phyloP scores from a whole-genome alignment of 148 eudicot species.

The Vaccinium macrocarpon region DNA sequence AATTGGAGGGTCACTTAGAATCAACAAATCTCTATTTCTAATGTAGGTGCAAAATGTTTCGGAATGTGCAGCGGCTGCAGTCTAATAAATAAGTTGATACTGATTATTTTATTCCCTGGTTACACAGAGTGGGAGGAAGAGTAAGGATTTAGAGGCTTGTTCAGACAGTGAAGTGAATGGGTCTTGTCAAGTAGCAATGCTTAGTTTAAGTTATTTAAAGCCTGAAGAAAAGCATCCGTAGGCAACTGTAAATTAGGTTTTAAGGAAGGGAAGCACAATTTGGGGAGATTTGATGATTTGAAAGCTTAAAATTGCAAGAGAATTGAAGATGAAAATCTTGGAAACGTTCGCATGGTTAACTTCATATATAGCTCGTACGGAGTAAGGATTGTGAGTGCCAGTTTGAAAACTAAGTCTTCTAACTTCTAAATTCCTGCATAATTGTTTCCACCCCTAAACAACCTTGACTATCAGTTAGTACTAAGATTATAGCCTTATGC shows the following conservation, averaged over 20 bases:
- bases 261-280: not conserved
- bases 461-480: not conserved
- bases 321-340: not conserved
- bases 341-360: not conserved
- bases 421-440: not conserved
- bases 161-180: not conserved
- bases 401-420: not conserved
- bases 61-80: not conserved
- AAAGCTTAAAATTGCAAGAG: not conserved
- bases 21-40: not conserved
- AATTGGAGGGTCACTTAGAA: not conserved
- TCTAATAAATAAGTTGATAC: not conserved
- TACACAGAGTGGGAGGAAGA: not conserved
- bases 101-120: not conserved
- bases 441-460: not conserved
- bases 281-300: not conserved
- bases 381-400: not conserved
- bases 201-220: too few species aligned
- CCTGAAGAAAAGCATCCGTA: not conserved
- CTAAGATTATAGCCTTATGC: not conserved
- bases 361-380: not conserved
- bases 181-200: not conserved
- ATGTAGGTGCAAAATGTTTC: not conserved
- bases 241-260: not conserved
- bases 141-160: not conserved